These are phyloP conservation scores for Fusarium napiforme DNA, from an alignment of 2,329 filamentous ascomycete genomes.

Conservation along the genomic window DNA sequence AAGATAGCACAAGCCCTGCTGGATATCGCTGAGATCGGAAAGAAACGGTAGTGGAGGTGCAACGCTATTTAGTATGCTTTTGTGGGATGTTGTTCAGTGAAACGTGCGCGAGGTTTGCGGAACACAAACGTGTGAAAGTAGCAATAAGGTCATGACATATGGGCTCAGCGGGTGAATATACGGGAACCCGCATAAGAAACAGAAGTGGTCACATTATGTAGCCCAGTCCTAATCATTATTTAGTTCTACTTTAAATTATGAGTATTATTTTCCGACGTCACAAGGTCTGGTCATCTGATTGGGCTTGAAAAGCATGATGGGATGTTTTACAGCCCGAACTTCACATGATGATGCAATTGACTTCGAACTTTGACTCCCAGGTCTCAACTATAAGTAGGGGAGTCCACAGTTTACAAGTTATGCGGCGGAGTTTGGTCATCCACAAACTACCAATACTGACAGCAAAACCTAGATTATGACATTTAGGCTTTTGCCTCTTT, in stretches of 20 bases:
- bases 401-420: too few species aligned
- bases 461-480: neutral
- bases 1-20: neutral
- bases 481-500: neutral
- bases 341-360: neutral
- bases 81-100: too few species aligned
- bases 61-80: neutral
- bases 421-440: too few species aligned
- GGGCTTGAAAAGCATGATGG: neutral
- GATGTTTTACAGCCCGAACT: neutral
- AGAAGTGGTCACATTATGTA: rapidly evolving
- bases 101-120: too few species aligned
- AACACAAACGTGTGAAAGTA: neutral
- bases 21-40: neutral
- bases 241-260: too few species aligned
- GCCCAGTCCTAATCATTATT: rapidly evolving
- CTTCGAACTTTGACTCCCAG: neutral
- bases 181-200: too few species aligned
- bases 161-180: neutral
- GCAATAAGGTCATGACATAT: too few species aligned
- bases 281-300: neutral
- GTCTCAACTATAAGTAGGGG: neutral
- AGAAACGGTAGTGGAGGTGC: rapidly evolving
- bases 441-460: too few species aligned
- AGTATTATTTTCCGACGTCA: too few species aligned